These are phyloP conservation scores for Bassia scoparia DNA, from an alignment of 148 eudicot genomes.

Conservation along the genomic window DNA sequence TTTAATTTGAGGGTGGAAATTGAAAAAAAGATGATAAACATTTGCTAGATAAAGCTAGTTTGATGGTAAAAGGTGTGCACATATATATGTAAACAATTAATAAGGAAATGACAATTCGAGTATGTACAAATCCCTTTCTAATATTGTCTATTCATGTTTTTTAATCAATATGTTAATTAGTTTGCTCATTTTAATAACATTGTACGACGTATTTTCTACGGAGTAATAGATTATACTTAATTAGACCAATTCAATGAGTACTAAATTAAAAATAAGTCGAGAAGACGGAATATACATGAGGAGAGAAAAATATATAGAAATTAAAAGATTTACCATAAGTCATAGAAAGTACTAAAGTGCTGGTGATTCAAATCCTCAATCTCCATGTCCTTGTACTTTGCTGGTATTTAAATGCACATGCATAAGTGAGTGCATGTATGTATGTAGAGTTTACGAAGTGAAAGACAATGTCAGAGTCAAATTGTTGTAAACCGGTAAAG, in stretches of 20 bases:
- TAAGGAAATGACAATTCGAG: constrained; percentile 13
- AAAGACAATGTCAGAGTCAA: constrained; percentile 26
- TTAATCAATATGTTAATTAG: background rate
- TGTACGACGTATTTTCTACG: too few relatives aligned
- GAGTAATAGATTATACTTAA: too few relatives aligned
- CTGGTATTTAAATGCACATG: too few relatives aligned
- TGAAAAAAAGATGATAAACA: constrained; percentile 4
- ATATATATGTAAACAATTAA: background rate
- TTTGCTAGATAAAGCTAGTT: constrained; percentile 12
- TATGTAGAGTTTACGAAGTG: background rate
- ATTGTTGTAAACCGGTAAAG: constrained; percentile 30
- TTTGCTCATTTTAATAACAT: background rate
- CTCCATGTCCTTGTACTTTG: too few relatives aligned
- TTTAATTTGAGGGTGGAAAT: background rate
- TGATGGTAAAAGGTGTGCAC: background rate
- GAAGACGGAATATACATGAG: too few relatives aligned
- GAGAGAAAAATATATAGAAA: too few relatives aligned
- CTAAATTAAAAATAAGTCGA: too few relatives aligned
- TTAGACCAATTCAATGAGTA: too few relatives aligned
- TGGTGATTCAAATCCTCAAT: too few relatives aligned
- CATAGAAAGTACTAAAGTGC: too few relatives aligned
- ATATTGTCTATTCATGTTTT: background rate
- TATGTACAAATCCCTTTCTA: constrained; percentile 18
- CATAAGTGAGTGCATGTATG: too few relatives aligned
- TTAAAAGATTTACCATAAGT: too few relatives aligned